Conservation (phyloP, 2,329 filamentous ascomycete genomes). For the Ceratocystis destructans region DNA sequence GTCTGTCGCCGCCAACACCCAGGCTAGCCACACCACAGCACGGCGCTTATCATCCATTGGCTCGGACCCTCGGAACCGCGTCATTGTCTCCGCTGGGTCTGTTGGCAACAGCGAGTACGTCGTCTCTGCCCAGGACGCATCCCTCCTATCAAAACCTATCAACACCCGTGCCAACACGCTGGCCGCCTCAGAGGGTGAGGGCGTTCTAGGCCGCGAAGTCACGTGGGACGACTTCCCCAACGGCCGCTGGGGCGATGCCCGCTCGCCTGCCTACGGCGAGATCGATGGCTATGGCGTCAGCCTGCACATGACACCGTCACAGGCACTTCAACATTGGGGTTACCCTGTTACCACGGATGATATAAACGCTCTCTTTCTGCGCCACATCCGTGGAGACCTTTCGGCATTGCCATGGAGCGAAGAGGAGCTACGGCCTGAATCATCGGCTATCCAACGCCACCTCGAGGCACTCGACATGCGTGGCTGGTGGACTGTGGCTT, state of each 20-base stretch:
- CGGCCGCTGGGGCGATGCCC: slow-evolving; percentile 84
- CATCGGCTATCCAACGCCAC: slow-evolving; percentile 60
- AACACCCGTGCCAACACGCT: slow-evolving; percentile 74
- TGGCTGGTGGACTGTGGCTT: slow-evolving; percentile 94
- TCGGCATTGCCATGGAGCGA: slow-evolving; percentile 87
- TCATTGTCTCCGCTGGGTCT: slow-evolving; percentile 59
- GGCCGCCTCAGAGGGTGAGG: slow-evolving; percentile 88
- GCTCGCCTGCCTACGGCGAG: slow-evolving; percentile 86
- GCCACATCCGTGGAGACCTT: slow-evolving; percentile 67
- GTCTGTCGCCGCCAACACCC: slow-evolving; percentile 29
- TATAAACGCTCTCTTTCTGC: slow-evolving; percentile 66
- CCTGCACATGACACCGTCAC: slow-evolving; percentile 73
- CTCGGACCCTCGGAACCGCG: slow-evolving; percentile 72
- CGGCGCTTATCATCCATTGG: slow-evolving; percentile 66
- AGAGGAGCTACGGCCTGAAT: slow-evolving; percentile 73
- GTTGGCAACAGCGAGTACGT: slow-evolving; percentile 52
- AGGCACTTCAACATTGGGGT: slow-evolving; percentile 77
- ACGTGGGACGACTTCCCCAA: slow-evolving; percentile 99
- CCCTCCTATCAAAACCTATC: slow-evolving; percentile 56
- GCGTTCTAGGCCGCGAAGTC: slow-evolving; percentile 76
- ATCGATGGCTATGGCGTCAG: slow-evolving; percentile 98
- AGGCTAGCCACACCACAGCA: slow-evolving; percentile 27
- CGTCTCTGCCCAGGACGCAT: slow-evolving; percentile 62
- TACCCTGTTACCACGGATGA: slow-evolving; percentile 56
- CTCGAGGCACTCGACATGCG: slow-evolving; percentile 62